phyloP scores from a whole-genome alignment of 202 grass and related monocot genomes.

The Cymbopogon flexuosus region DNA sequence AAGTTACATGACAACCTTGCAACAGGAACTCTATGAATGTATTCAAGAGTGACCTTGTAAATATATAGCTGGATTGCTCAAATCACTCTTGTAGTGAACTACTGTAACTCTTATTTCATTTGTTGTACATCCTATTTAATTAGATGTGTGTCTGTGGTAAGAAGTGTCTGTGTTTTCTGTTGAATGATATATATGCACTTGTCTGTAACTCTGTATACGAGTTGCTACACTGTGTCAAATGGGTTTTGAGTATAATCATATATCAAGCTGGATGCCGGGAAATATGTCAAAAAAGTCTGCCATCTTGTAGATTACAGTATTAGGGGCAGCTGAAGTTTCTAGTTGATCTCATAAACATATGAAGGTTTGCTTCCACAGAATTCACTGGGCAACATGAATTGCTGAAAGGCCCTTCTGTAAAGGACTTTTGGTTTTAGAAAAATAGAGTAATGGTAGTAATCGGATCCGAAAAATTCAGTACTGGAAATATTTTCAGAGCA shows the following conservation, averaged over 20 bases:
- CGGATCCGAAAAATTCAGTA: background rate
- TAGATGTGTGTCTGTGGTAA: background rate
- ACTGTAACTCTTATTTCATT: slow-evolving; percentile 1
- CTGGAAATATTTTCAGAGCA: slow-evolving; percentile 8
- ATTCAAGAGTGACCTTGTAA: slow-evolving; percentile 14
- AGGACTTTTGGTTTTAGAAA: background rate
- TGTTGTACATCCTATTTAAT: background rate
- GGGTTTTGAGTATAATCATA: slow-evolving; percentile 1
- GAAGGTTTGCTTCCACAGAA: background rate
- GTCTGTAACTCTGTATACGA: slow-evolving; percentile 1
- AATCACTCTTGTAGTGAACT: slow-evolving; percentile 9
- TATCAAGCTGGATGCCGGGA: background rate
- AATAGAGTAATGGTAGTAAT: background rate
- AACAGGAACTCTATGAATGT: background rate
- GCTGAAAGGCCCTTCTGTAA: background rate
- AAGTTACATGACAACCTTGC: background rate
- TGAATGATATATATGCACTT: background rate
- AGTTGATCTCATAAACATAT: background rate
- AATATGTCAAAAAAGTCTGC: background rate
- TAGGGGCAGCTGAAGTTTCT: slow-evolving; percentile 4
- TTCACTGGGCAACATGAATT: background rate
- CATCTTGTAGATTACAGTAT: background rate
- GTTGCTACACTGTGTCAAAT: background rate
- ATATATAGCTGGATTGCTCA: background rate
- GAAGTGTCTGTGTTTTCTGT: background rate